Evolutionary conservation across 441 rosid species (phyloP), one percentile per base, ranked within the genome.

Genomic region (Populus tomentosa): DNA sequence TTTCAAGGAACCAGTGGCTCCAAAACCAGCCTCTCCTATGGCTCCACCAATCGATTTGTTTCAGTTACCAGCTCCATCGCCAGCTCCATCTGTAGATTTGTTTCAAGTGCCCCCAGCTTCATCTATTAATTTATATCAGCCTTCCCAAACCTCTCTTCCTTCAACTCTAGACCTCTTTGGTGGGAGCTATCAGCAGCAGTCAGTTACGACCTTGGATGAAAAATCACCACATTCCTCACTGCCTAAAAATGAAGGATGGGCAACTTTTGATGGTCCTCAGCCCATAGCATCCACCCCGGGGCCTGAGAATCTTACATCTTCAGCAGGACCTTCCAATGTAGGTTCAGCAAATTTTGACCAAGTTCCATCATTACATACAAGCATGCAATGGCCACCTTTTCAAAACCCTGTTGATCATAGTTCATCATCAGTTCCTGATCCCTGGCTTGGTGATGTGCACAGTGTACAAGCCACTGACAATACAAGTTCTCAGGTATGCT

Each of bases 211-310:
- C 72, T 59, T 73, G 72, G 77, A 74, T 65, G 81, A 76, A 35
- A 83, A 74, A 73, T 73, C 79, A 36, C 68, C 77, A 61, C 88
- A 86, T 75, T 77, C 82, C 24, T 69, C 89, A 67, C 71, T 70
- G 6, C 80, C 90, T 32, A 87, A 86, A 79, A 85, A 89, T 80
- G 91, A 89, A 80, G 98, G 95, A 78, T 95, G 98, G 98, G 97
- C 98, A 36, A 93, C 93, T 67, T 95, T 95, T 87, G 97, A 92
- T 76, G 85, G 83, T 56, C 80, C 88, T 76, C 77, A 84, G 67
- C 86, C 88, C 63, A 79, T 84, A 75, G 63, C 84, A 69, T 77
- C 89, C 36, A 64, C 42, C 30, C 71, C 77, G 53, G 88, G 80
- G 75, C 75, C 75, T 68, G 84, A 67, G 77, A 85, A 72, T 79